phyloP scores from a whole-genome alignment of 2,329 filamentous ascomycete species.

The Boeremia exigua region DNA sequence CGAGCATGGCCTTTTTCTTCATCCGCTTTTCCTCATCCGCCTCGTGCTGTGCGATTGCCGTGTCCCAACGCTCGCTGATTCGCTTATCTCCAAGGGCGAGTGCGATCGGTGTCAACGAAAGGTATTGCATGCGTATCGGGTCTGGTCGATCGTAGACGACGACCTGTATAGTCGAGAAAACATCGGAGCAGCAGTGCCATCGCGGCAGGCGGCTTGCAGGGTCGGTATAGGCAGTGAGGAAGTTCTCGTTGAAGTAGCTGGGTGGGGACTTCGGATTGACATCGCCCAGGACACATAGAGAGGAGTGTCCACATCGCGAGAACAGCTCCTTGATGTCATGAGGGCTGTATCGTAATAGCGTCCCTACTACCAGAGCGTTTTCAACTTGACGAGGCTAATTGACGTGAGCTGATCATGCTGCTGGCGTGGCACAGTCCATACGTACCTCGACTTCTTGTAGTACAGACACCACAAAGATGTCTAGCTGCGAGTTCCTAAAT shows the following conservation, averaged over 20 bases:
- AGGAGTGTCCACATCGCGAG: slow-evolving; percentile 79
- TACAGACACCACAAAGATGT: slow-evolving; percentile 88
- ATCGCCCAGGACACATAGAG: slow-evolving; percentile 84
- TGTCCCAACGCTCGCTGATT: slow-evolving; percentile 48
- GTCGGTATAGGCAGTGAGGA: slow-evolving; percentile 67
- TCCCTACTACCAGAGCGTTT: slow-evolving; percentile 81
- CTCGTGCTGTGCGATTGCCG: slow-evolving; percentile 59
- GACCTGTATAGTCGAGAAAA: slow-evolving; percentile 78
- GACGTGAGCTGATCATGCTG: slow-evolving; percentile 9
- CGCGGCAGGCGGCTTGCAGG: slow-evolving; percentile 65
- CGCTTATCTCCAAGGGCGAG: slow-evolving; percentile 75
- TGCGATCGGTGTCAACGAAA: slow-evolving; percentile 87
- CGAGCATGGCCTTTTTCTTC: slow-evolving; percentile 68
- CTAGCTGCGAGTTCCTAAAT: slow-evolving; percentile 90
- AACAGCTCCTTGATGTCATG: slow-evolving; percentile 83
- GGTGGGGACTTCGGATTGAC: slow-evolving; percentile 68
- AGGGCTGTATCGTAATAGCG: slow-evolving; percentile 80
- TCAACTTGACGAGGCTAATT: slow-evolving; percentile 66
- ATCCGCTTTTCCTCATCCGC: slow-evolving; percentile 75
- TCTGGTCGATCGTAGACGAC: slow-evolving; percentile 87
- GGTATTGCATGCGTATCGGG: slow-evolving; percentile 92
- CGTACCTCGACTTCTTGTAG: slow-evolving; percentile 87
- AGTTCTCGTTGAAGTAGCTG: slow-evolving; percentile 67
- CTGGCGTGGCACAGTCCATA: slow-evolving; percentile 40
- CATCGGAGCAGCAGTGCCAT: slow-evolving; percentile 71